These are phyloP conservation scores for Adansonia gregorii DNA, from an alignment of 441 rosid genomes.

Conservation along the genomic window DNA sequence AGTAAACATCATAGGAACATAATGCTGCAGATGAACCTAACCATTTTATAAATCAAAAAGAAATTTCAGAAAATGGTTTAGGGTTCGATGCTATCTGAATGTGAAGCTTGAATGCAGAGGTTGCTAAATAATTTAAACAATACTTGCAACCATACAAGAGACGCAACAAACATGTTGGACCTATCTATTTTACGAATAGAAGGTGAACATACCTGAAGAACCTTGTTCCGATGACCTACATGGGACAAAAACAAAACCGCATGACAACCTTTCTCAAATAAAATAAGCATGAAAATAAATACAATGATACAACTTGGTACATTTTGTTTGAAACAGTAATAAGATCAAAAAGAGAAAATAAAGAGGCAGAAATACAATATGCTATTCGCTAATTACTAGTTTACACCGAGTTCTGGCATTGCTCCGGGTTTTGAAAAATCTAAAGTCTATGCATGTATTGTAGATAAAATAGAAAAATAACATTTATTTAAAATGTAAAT, in stretches of 20 bases:
- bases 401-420: neutral
- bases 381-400: neutral
- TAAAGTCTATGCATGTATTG: neutral
- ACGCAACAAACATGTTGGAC: neutral
- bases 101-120: neutral
- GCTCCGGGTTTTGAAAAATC: neutral
- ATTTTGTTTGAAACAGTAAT: neutral
- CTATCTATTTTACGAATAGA: slow-evolving; percentile 2
- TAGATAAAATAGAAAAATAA: neutral
- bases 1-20: too few species aligned
- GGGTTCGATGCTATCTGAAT: neutral
- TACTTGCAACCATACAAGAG: neutral
- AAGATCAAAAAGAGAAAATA: neutral
- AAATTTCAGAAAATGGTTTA: slow-evolving; percentile 23
- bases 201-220: slow-evolving; percentile 59
- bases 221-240: slow-evolving; percentile 81
- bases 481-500: neutral
- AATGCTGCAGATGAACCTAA: too few species aligned
- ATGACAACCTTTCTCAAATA: slow-evolving; percentile 31
- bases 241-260: slow-evolving; percentile 27
- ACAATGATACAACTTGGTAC: neutral
- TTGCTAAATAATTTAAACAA: neutral
- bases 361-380: neutral
- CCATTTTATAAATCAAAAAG: slow-evolving; percentile 9
- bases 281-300: slow-evolving; percentile 17